A percentile compares a stretch with the other conserved stretches of the same genome.
Evolutionary conservation across 805 yeast species (phyloP).

Genomic region (Tetrapisispora namnaoensis): DNA sequence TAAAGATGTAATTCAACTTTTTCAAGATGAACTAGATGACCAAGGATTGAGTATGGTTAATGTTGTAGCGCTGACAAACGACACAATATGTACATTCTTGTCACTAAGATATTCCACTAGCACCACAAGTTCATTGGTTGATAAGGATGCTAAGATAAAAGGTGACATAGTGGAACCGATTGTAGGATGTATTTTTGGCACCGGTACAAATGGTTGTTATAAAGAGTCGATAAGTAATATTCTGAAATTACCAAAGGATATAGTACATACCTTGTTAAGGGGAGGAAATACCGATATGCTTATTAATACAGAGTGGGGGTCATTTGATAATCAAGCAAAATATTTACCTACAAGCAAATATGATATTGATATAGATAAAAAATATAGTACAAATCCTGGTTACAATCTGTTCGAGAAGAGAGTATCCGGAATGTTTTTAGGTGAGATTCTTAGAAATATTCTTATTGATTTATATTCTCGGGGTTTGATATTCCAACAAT

Average conservation of each 20-base stretch:
- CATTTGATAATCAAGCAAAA: conserved; percentile 77
- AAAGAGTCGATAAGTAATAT: conserved; percentile 66
- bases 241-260: conserved; percentile 50
- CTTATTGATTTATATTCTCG: conserved; percentile 56
- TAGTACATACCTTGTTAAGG: conserved; percentile 29
- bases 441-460: conserved; percentile 73
- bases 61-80: conserved; percentile 87
- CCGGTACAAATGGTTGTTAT: conserved; percentile 97
- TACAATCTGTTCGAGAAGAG: conserved; percentile 89
- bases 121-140: conserved; percentile 26
- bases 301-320: conserved; percentile 96
- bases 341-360: conserved; percentile 70
- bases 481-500: conserved; percentile 51
- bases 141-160: conserved; percentile 37
- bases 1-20: conserved; percentile 62
- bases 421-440: conserved; percentile 84
- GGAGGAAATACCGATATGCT: conserved; percentile 62
- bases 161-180: conserved; percentile 65
- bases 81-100: conserved; percentile 88
- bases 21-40: conserved; percentile 59
- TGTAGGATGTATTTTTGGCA: conserved; percentile 88
- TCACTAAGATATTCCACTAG: conserved; percentile 64
- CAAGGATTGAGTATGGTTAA: conserved; percentile 46
- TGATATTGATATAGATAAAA: conserved; percentile 60
- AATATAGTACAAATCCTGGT: conserved; percentile 68